phyloP scores from a whole-genome alignment of 2,329 filamentous ascomycete genomes.

The Penicillium sp. region DNA sequence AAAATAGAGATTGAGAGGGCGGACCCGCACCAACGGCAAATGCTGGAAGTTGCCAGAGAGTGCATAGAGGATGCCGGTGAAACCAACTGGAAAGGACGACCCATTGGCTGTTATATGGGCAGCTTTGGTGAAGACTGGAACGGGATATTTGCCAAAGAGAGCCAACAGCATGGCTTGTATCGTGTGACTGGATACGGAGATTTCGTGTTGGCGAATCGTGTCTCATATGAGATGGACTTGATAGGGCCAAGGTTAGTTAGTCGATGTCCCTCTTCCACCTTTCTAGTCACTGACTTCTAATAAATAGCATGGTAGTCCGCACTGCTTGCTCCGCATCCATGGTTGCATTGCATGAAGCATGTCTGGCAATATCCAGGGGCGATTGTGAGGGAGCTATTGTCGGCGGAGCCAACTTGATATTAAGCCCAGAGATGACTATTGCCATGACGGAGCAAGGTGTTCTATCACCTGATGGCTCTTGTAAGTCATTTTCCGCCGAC shows the following conservation, averaged over 20 bases:
- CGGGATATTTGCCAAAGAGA: conserved; percentile 21
- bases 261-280: conserved; percentile 4
- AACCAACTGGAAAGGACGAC: conserved; percentile 29
- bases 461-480: conserved; percentile 46
- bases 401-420: conserved; percentile 37
- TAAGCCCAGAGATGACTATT: conserved; percentile 26
- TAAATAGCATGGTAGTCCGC: conserved; percentile 31
- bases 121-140: conserved; percentile 31
- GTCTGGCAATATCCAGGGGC: conserved; percentile 20
- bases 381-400: conserved; percentile 32
- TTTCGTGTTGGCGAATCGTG: conserved; percentile 24
- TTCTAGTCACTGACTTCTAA: background rate
- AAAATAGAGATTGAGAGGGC: background rate
- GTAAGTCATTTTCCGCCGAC: conserved; percentile 48
- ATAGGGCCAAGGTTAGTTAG: conserved; percentile 22
- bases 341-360: conserved; percentile 34
- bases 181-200: conserved; percentile 18
- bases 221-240: conserved; percentile 27
- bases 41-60: conserved; percentile 36
- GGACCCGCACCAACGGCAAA: conserved; percentile 35
- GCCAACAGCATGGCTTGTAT: conserved; percentile 16
- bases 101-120: conserved; percentile 31
- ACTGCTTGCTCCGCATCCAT: conserved; percentile 46
- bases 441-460: conserved; percentile 27
- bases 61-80: conserved; percentile 35